Percentiles rank a stretch among this genome's conserved stretches.
These are phyloP conservation scores for Herpotrichia juniperi DNA, from an alignment of 2,329 filamentous ascomycete species.

Conservation along the genomic window DNA sequence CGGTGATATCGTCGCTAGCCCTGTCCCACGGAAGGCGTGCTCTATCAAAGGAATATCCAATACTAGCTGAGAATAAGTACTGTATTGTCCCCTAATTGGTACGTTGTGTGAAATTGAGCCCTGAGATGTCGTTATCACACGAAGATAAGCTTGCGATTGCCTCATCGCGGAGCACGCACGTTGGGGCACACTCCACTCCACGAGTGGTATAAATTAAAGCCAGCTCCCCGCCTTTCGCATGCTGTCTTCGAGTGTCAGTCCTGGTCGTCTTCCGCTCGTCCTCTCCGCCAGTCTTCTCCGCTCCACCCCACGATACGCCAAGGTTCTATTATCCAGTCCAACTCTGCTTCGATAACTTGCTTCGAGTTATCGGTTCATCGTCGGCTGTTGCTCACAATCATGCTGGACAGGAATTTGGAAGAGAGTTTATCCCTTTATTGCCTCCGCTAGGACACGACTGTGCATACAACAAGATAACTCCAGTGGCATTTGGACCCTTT, in stretches of 20 bases:
- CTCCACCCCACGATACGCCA: slow-evolving; percentile 13
- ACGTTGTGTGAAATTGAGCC: slow-evolving; percentile 7
- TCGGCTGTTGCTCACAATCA: too few relatives aligned
- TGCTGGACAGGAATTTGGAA: background rate
- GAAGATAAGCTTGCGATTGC: slow-evolving; percentile 45
- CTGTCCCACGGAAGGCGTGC: slow-evolving; percentile 23
- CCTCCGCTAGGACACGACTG: background rate
- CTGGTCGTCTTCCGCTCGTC: slow-evolving; percentile 8
- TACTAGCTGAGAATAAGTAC: slow-evolving; percentile 25
- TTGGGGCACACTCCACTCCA: slow-evolving; percentile 5
- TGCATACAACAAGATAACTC: background rate
- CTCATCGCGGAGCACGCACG: slow-evolving; percentile 17
- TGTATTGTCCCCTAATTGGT: slow-evolving; percentile 28
- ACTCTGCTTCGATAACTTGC: background rate
- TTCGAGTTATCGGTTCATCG: background rate
- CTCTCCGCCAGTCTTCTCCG: slow-evolving; percentile 2
- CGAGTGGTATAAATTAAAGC: slow-evolving; percentile 24
- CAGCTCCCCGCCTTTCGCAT: slow-evolving; percentile 3
- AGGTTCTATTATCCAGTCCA: background rate
- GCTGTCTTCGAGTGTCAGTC: background rate
- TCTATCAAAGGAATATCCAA: slow-evolving; percentile 25
- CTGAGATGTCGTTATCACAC: slow-evolving; percentile 42
- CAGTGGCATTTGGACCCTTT: background rate
- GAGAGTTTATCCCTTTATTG: background rate
- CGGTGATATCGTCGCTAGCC: slow-evolving; percentile 23